Conservation (phyloP, 805 yeast genomes). For the Suhomyces kilbournensis region DNA sequence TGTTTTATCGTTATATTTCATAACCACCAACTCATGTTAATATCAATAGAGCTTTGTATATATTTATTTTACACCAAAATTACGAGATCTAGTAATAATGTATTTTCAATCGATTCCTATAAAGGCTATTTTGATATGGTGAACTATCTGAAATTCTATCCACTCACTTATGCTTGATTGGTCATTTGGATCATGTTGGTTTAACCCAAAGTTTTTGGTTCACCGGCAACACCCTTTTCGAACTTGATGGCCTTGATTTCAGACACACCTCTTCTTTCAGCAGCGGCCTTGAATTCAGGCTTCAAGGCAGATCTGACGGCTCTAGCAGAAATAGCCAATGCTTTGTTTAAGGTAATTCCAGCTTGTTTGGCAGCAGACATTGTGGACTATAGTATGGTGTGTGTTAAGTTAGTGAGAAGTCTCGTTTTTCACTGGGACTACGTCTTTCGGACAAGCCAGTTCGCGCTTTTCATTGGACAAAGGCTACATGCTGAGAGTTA, state of each 20-base stretch:
- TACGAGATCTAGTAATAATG: neutral
- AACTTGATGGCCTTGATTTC: slow-evolving; percentile 73
- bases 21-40: neutral
- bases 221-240: slow-evolving; percentile 61
- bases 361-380: slow-evolving; percentile 52
- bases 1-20: neutral
- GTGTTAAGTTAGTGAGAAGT: neutral
- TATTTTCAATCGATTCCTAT: neutral
- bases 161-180: neutral
- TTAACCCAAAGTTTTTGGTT: slow-evolving; percentile 36
- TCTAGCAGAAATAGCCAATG: slow-evolving; percentile 86
- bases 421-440: slow-evolving; percentile 5
- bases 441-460: slow-evolving; percentile 3
- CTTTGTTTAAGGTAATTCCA: slow-evolving; percentile 68
- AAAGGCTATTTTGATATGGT: neutral
- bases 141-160: neutral
- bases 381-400: slow-evolving; percentile 2
- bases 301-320: slow-evolving; percentile 85
- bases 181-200: slow-evolving; percentile 9
- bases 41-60: neutral
- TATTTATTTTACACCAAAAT: neutral
- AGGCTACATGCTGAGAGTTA: neutral
- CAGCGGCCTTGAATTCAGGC: slow-evolving; percentile 74
- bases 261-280: slow-evolving; percentile 65
- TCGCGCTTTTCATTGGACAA: slow-evolving; percentile 4